Conservation (phyloP, 208 protist species). For the Angomonas deanei region DNA sequence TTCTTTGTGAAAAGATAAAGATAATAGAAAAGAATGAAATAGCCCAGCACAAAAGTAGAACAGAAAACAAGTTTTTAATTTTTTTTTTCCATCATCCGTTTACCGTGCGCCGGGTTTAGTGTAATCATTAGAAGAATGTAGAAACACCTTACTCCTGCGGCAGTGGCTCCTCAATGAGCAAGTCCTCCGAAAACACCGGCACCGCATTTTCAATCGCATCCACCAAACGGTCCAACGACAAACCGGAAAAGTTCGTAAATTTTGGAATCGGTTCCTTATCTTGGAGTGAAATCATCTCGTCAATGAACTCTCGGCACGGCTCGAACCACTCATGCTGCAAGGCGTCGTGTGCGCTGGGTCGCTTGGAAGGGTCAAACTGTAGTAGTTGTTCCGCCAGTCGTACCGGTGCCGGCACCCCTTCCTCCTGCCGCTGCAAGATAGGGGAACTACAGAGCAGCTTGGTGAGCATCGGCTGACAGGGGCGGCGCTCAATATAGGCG, state of each 20-base stretch:
- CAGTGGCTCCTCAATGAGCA: conserved; percentile 59
- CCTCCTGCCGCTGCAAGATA: conserved; percentile 18
- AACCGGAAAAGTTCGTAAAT: conserved; percentile 51
- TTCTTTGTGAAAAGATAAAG: not conserved
- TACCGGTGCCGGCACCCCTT: conserved; percentile 30
- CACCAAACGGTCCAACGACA: conserved; percentile 47
- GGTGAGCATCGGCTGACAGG: conserved; percentile 44
- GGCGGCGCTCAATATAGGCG: conserved; percentile 52
- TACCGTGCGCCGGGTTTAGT: too few species aligned
- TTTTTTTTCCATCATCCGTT: conserved; percentile 1
- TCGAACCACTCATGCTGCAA: conserved; percentile 85
- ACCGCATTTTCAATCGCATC: conserved; percentile 70
- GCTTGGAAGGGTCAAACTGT: conserved; percentile 71
- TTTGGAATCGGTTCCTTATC: conserved; percentile 38
- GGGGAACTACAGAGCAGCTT: conserved; percentile 43
- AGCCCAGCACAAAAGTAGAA: conserved; percentile 8
- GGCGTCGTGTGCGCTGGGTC: conserved; percentile 75
- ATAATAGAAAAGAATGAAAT: conserved; percentile 5
- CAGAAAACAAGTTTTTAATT: conserved; percentile 8
- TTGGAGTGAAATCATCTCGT: conserved; percentile 62
- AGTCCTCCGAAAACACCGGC: conserved; percentile 79
- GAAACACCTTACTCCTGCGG: not conserved
- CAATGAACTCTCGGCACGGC: conserved; percentile 67
- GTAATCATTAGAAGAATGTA: conserved; percentile 1
- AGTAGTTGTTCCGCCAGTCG: conserved; percentile 73